Evolutionary conservation across 139 green algal species (phyloP), one percentile per base, ranked within the genome.

Genomic region (Zygnema cylindricum): DNA sequence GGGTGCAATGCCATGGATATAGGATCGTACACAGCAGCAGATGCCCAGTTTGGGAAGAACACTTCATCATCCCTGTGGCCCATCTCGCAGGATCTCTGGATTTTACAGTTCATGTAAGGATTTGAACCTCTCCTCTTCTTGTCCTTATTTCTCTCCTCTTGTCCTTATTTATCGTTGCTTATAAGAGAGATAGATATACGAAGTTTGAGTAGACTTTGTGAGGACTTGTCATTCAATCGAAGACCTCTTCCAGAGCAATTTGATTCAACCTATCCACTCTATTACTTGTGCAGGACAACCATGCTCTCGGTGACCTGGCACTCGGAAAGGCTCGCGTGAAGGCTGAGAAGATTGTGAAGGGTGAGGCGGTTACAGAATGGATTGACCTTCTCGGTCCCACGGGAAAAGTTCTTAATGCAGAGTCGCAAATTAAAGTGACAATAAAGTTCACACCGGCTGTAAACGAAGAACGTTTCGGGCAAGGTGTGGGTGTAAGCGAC

Each of bases 11-110:
- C n/a, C n/a, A n/a, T n/a, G n/a, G n/a, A n/a, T n/a, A n/a, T 16
- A 63, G 82, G 1, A 25, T 88, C 30, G 76, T 88, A 36, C 38
- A 88, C 73, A 35, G 89, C 69, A 69, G 40, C 41, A 36, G 33
- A 33, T 30, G 55, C 30, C 83, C 83, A 7, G 83, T 87, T 32
- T 88, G 83, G 83, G 77, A 87, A 25, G 83, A 88, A 30, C 25
- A 3, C 25, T 87, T 88, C 38, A 49, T 36, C 33, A 88, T 88
- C 33, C 32, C 73, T 49, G 40, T 85, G 25, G 83, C 83, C n/a
- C 83, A 88, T 76, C 23, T 69, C 32, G 39, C 40, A 35, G 39
- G 71, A 32, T 54, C 73, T n/a, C 39, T 88, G 32, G 42, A 43
- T 30, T 54, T 86, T 41, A 39, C 83, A n/a, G 36, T 87, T 38